phyloP scores from a whole-genome alignment of 2,329 filamentous ascomycete species.

The Dryadomyces quercivorus region DNA sequence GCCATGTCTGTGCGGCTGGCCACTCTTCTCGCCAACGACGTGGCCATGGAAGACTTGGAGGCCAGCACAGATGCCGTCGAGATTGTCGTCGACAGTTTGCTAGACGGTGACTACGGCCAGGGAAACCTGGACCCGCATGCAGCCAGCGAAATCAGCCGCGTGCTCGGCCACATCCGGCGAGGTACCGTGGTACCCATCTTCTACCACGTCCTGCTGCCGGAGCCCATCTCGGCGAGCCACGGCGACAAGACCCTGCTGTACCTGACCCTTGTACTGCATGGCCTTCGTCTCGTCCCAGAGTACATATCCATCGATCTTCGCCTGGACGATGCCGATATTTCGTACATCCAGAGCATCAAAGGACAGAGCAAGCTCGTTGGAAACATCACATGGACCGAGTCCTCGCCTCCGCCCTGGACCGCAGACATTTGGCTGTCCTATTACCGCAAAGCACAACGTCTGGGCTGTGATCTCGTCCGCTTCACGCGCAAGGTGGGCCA shows the following conservation, averaged over 20 bases:
- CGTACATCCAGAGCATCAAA: constrained; percentile 34
- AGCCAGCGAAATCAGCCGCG: constrained; percentile 35
- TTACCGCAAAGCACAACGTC: constrained; percentile 37
- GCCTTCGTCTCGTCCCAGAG: constrained; percentile 51
- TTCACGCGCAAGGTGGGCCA: constrained; percentile 44
- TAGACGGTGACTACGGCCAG: constrained; percentile 19
- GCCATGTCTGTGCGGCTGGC: constrained; percentile 48
- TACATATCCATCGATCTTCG: constrained; percentile 53
- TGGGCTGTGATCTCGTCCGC: constrained; percentile 50
- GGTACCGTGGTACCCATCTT: constrained; percentile 44
- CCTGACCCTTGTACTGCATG: constrained; percentile 46
- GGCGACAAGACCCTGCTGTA: constrained; percentile 26
- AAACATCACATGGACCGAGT: constrained; percentile 33
- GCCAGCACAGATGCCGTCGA: constrained; percentile 47
- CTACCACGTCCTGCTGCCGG: constrained; percentile 37
- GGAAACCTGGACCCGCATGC: constrained; percentile 12
- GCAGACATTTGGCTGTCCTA: constrained; percentile 37
- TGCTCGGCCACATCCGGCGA: constrained; percentile 44
- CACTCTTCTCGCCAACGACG: constrained; percentile 35
- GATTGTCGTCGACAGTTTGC: constrained; percentile 45
- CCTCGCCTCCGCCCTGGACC: constrained; percentile 41
- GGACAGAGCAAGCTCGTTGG: constrained; percentile 50
- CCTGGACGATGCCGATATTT: constrained; percentile 34
- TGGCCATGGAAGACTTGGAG: constrained; percentile 40
- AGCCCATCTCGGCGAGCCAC: constrained; percentile 21